Conservation (phyloP, 1,139 yeast species). For the Taphrina pruni region DNA sequence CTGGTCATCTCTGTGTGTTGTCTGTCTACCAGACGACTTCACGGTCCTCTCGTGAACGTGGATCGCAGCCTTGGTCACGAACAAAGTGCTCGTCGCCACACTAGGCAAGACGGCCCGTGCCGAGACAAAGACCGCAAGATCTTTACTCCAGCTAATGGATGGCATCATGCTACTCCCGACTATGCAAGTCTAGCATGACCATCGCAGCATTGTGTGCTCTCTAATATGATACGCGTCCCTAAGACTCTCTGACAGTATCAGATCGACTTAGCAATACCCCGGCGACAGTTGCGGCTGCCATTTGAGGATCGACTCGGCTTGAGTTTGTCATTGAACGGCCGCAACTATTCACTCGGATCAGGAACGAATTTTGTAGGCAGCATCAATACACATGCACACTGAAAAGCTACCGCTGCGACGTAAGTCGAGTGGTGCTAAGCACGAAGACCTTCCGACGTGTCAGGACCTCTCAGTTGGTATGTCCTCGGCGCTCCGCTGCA, state of each 20-base stretch:
- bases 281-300: conserved; percentile 3
- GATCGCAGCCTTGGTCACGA: neutral
- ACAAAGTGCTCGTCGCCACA: neutral
- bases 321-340: conserved; percentile 5
- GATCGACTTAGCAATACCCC: neutral
- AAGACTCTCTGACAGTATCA: too few species aligned
- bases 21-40: too few species aligned
- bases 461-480: conserved; percentile 37
- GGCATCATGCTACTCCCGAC: neutral
- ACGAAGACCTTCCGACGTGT: conserved; percentile 35
- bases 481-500: neutral
- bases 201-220: too few species aligned
- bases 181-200: too few species aligned
- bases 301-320: neutral
- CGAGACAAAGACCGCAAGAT: neutral
- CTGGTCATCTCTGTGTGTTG: too few species aligned
- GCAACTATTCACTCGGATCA: neutral
- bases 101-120: neutral
- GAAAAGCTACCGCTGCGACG: conserved; percentile 36
- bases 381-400: conserved; percentile 20
- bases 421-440: conserved; percentile 32
- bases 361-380: neutral
- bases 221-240: too few species aligned
- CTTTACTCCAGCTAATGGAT: neutral
- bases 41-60: too few species aligned